Percentiles rank a stretch among this genome's conserved stretches.
These are phyloP conservation scores for Scheffersomyces segobiensis DNA, from an alignment of 1,139 yeast genomes.

Conservation along the genomic window DNA sequence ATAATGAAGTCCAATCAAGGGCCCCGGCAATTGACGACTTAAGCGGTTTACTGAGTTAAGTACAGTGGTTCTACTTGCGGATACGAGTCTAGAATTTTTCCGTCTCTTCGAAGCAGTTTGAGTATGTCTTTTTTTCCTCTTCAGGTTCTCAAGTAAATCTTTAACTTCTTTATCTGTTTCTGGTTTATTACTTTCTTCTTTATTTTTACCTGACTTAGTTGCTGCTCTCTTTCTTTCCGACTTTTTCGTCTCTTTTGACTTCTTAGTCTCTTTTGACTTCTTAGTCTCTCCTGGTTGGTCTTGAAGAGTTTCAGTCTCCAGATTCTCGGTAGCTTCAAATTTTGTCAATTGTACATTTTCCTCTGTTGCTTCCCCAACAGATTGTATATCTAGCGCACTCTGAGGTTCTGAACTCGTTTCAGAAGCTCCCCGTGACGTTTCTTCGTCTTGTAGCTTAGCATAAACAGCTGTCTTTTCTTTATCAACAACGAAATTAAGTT, in stretches of 20 bases:
- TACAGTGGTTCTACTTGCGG: constrained; percentile 34
- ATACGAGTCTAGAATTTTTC: constrained; percentile 6
- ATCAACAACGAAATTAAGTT: constrained; percentile 12
- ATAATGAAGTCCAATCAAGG: constrained; percentile 37
- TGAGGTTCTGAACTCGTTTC: neutral
- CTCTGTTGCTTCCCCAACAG: neutral
- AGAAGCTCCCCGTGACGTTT: neutral
- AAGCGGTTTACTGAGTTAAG: constrained; percentile 28
- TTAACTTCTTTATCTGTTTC: neutral
- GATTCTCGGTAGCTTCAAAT: neutral
- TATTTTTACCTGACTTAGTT: constrained; percentile 3
- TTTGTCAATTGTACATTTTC: neutral
- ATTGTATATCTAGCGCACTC: neutral
- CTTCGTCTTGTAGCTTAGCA: neutral
- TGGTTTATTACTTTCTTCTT: neutral
- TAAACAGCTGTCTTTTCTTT: neutral
- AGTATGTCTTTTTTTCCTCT: neutral
- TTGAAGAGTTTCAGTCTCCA: neutral
- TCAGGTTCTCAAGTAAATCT: neutral
- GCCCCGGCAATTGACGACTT: constrained; percentile 42
- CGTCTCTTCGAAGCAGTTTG: neutral
- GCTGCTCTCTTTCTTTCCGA: constrained; percentile 2
- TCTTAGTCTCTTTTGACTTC: neutral
- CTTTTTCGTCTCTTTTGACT: neutral
- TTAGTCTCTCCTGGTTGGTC: neutral